These are phyloP conservation scores for Lactarius quietus DNA, from an alignment of 768 basidiomycete species.

Conservation along the genomic window DNA sequence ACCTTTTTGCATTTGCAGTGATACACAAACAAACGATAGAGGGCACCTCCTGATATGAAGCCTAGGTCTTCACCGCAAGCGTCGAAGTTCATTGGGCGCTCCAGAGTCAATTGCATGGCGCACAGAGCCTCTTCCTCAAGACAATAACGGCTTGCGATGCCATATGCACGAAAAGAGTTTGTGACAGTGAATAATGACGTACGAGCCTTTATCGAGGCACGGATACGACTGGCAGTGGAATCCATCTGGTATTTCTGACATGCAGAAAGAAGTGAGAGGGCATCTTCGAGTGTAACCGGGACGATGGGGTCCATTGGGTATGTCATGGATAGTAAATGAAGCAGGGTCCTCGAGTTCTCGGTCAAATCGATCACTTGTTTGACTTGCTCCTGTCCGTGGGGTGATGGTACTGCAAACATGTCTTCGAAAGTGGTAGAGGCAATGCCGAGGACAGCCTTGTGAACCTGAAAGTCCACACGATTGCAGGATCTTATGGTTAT, in stretches of 20 bases:
- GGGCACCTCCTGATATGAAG: constrained; percentile 10
- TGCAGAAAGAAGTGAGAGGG: constrained; percentile 6
- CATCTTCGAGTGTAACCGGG: constrained; percentile 4
- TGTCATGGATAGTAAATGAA: not conserved
- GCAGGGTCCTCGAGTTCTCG: constrained; percentile 8
- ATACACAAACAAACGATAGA: not conserved
- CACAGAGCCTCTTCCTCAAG: constrained; percentile 8
- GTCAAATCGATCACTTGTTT: not conserved
- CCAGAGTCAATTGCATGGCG: constrained; percentile 2
- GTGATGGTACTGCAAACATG: constrained; percentile 41
- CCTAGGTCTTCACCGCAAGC: constrained; percentile 8
- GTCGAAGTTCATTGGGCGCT: constrained; percentile 2
- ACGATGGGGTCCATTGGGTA: constrained; percentile 4
- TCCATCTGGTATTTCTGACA: constrained; percentile 21
- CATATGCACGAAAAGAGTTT: constrained; percentile 13
- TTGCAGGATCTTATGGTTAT: constrained; percentile 55
- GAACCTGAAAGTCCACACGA: constrained; percentile 47
- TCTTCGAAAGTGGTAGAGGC: constrained; percentile 57
- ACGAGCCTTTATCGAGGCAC: not conserved
- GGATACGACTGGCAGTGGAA: not conserved
- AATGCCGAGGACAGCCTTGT: constrained; percentile 51
- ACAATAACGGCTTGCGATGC: constrained; percentile 10
- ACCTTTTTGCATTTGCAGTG: constrained; percentile 1
- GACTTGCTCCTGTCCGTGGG: not conserved
- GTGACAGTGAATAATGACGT: not conserved